Evolutionary conservation across 495 filamentous ascomycete species (phyloP).

Genomic region (Daldinia loculata): DNA sequence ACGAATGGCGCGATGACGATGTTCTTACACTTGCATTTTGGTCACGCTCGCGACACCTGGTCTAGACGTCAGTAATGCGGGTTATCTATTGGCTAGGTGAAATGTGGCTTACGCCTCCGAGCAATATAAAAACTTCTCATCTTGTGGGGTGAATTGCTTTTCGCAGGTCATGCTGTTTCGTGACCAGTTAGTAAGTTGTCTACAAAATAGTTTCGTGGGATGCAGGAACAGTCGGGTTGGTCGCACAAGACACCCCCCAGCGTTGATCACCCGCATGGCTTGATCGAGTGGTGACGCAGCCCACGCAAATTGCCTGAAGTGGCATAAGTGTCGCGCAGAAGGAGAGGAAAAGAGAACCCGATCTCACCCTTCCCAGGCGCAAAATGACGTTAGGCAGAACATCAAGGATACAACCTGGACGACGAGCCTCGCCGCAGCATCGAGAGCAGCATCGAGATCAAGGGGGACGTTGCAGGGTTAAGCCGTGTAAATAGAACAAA

Average conservation of each 20-base stretch:
- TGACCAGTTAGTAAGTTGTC: slow-evolving; percentile 39
- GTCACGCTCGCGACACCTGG: slow-evolving; percentile 58
- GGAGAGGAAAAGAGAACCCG: slow-evolving; percentile 31
- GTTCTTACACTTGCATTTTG: slow-evolving; percentile 45
- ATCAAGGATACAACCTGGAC: slow-evolving; percentile 16
- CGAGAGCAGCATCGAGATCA: slow-evolving; percentile 23
- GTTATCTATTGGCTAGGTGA: slow-evolving; percentile 38
- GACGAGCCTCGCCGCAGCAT: slow-evolving; percentile 20
- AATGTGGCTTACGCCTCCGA: slow-evolving; percentile 55
- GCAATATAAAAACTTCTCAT: slow-evolving; percentile 58
- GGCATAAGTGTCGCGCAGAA: slow-evolving; percentile 41
- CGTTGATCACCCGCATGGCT: slow-evolving; percentile 50
- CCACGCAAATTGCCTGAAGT: slow-evolving; percentile 44
- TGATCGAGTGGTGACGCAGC: slow-evolving; percentile 52
- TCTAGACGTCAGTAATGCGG: slow-evolving; percentile 25
- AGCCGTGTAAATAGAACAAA: slow-evolving; percentile 1
- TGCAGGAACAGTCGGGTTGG: slow-evolving; percentile 54
- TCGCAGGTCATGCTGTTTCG: slow-evolving; percentile 60
- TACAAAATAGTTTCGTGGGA: slow-evolving; percentile 28
- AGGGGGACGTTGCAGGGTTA: neutral
- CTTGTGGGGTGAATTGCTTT: slow-evolving; percentile 57
- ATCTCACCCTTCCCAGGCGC: slow-evolving; percentile 37
- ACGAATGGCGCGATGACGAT: slow-evolving; percentile 42
- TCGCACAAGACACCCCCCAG: slow-evolving; percentile 47
- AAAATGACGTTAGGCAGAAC: slow-evolving; percentile 34